Evolutionary conservation across 108 stramenopile species (phyloP), one percentile per base, ranked within the genome.

Genomic region (Chaetoceros muelleri): DNA sequence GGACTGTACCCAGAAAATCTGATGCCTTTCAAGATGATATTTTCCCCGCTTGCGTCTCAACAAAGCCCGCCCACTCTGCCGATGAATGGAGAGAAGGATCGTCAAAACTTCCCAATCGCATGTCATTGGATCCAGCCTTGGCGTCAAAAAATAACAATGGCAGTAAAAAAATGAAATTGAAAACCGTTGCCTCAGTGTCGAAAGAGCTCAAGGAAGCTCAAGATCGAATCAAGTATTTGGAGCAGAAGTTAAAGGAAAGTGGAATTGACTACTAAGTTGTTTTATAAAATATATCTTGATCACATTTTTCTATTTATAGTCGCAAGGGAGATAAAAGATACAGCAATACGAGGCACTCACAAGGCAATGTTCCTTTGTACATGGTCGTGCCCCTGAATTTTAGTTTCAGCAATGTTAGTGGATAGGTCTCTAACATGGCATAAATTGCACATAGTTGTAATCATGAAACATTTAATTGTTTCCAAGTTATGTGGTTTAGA

Each of bases 21-120:
- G 97, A 98, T 54, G 90, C 88, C 19, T 99, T 98, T 79, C 97
- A 99, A 71, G 87, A 94, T 44, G 97, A 98, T 65, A 94, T 99
- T 53, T 98, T 90, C 79, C 99, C 99, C 30, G 89, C 94, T 51
- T 66, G 83, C 44, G 75, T 78, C 8, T 71, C 95, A 24, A 69
- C 73, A 24, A 72, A 58, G 45, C 85, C 97, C 24, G 81, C 96
- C n/a, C 94, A 93, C 65, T 71, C 90, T 5, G 94, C 81, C 22
- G 91, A 85, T 19, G 90, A 96, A 65, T 99, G 97, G 97, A 27
- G 80, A 45, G 77, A 59, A 13, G 99, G 99, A 50, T 84, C 84
- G 24, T 81, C 87, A 24, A 92, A 94, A 67, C 34, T 57, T 3
- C 97, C 97, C 13, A 62, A 74, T 24, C 78, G 70, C 28, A 90